phyloP scores from a whole-genome alignment of 169 alveolate species.

The Blepharisma undulans region DNA sequence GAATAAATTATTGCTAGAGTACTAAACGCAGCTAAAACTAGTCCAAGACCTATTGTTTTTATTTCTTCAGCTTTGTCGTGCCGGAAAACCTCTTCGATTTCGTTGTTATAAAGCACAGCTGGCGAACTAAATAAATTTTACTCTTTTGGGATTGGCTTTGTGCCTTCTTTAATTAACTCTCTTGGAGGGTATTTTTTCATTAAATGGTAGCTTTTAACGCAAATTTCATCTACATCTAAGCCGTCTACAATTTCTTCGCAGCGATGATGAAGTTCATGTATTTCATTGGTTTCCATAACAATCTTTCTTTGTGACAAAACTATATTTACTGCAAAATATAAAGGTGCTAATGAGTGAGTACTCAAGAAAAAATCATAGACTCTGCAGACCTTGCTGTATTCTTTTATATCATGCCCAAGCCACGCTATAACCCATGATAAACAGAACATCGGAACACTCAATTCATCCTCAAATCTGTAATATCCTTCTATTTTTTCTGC shows the following conservation, averaged over 20 bases:
- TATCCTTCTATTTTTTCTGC: background rate
- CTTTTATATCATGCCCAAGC: conserved; percentile 66
- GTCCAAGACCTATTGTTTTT: background rate
- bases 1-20: background rate
- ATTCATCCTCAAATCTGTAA: conserved; percentile 12
- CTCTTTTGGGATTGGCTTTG: background rate
- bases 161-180: background rate
- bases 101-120: background rate
- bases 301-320: background rate
- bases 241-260: background rate
- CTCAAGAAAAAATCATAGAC: conserved; percentile 54
- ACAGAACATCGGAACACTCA: conserved; percentile 57
- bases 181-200: background rate
- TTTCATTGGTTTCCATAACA: background rate
- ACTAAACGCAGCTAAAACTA: background rate
- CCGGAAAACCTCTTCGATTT: background rate
- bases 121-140: conserved; percentile 11
- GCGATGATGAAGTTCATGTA: background rate
- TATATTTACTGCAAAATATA: conserved; percentile 48
- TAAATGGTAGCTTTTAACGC: background rate
- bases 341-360: conserved; percentile 47
- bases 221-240: background rate
- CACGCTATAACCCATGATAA: conserved; percentile 76
- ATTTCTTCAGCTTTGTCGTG: background rate
- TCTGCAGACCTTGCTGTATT: conserved; percentile 30